These are phyloP conservation scores for Colletotrichum paranaense DNA, from an alignment of 2,329 filamentous ascomycete species.

Conservation along the genomic window DNA sequence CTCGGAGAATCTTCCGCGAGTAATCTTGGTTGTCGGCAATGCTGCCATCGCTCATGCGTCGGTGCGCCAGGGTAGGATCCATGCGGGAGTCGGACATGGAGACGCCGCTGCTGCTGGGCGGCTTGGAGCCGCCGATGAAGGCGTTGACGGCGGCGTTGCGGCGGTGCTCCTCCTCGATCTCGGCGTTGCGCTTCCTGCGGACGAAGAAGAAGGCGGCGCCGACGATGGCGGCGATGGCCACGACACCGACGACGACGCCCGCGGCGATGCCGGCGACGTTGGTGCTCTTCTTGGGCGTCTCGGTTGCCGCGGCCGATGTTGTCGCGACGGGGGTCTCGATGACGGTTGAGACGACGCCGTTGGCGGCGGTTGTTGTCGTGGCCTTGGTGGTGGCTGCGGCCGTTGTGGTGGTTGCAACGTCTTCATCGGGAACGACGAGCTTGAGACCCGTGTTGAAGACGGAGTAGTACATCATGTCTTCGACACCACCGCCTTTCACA, in stretches of 20 bases:
- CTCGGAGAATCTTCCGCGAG: slow-evolving; percentile 94
- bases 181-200: slow-evolving; percentile 79
- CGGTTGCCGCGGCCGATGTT: slow-evolving; percentile 30
- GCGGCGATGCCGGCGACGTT: slow-evolving; percentile 88
- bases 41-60: slow-evolving; percentile 91
- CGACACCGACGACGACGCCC: slow-evolving; percentile 86
- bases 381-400: slow-evolving; percentile 36
- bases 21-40: slow-evolving; percentile 98
- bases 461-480: slow-evolving; percentile 47
- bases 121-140: slow-evolving; percentile 76
- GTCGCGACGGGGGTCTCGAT: slow-evolving; percentile 19
- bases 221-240: slow-evolving; percentile 73
- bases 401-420: slow-evolving; percentile 43
- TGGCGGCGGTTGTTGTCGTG: slow-evolving; percentile 37
- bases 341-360: slow-evolving; percentile 10
- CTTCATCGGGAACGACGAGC: slow-evolving; percentile 50
- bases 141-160: slow-evolving; percentile 82
- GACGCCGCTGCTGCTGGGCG: slow-evolving; percentile 70
- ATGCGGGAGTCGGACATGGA: slow-evolving; percentile 86
- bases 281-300: slow-evolving; percentile 50
- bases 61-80: slow-evolving; percentile 85
- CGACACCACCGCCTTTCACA: slow-evolving; percentile 48
- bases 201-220: slow-evolving; percentile 80
- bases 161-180: slow-evolving; percentile 86
- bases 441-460: slow-evolving; percentile 63